phyloP scores from a whole-genome alignment of 2,329 filamentous ascomycete species.

The Cryphonectria japonica region DNA sequence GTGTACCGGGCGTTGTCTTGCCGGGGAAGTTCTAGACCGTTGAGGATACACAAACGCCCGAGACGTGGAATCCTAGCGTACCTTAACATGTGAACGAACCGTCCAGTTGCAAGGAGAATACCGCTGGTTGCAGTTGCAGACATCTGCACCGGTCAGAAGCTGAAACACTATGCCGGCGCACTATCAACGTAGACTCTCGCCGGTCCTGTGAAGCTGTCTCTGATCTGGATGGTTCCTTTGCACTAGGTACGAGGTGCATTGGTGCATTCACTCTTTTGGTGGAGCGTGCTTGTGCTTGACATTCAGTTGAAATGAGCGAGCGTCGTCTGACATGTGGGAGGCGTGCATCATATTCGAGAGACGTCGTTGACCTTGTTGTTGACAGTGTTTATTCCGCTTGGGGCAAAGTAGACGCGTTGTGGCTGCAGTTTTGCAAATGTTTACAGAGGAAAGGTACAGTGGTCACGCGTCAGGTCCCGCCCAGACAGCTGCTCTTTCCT shows the following conservation, averaged over 20 bases:
- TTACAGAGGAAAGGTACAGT: not conserved
- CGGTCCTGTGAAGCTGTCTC: not conserved
- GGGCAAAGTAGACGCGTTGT: not conserved
- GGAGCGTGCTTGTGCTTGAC: not conserved
- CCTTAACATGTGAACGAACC: not conserved
- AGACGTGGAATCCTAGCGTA: not conserved
- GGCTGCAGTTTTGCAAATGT: not conserved
- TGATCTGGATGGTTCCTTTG: not conserved
- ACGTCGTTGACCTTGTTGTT: not conserved
- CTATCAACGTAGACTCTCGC: not conserved
- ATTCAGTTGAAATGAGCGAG: not conserved
- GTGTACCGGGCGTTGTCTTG: not conserved
- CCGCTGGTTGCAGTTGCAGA: not conserved
- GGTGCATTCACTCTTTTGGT: not conserved
- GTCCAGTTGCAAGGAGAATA: not conserved
- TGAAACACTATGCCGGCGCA: not conserved
- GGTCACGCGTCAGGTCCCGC: not conserved
- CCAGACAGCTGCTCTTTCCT: not conserved
- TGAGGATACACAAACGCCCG: not conserved
- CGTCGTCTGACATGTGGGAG: not conserved
- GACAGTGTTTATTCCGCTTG: not conserved
- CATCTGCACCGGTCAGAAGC: not conserved
- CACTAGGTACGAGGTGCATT: not conserved
- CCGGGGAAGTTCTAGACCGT: not conserved
- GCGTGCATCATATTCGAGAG: conserved; percentile 10